Evolutionary conservation across 176 grass and related monocot species (phyloP).

Genomic region (Ampelocalamus luodianensis): DNA sequence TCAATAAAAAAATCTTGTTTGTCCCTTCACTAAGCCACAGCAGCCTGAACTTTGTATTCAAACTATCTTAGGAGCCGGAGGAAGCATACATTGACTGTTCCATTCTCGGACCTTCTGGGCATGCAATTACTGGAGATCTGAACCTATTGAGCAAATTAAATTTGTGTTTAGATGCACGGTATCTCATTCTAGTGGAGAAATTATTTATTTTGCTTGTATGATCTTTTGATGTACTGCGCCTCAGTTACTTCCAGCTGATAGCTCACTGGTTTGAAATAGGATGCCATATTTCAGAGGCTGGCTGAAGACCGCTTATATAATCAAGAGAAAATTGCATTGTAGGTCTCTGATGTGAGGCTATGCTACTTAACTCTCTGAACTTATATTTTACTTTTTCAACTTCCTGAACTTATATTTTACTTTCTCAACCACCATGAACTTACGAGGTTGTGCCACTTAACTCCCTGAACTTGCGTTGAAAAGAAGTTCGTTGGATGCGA

Average conservation of each 20-base stretch:
- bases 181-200: constrained; percentile 91
- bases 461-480: no score
- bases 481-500: no score
- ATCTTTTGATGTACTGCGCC: constrained; percentile 10
- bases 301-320: constrained; percentile 84
- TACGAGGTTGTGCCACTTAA: no score
- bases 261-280: constrained; percentile 51
- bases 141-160: constrained; percentile 66
- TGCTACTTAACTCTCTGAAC: no score
- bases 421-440: no score
- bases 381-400: no score
- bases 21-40: not conserved
- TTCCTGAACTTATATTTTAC: no score
- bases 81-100: constrained; percentile 80
- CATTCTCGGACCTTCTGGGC: constrained; percentile 74
- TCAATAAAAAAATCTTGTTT: not conserved
- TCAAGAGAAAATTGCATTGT: constrained; percentile 15
- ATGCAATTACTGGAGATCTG: constrained; percentile 79
- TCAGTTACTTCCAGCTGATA: not conserved
- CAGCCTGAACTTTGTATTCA: constrained; percentile 32
- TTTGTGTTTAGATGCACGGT: constrained; percentile 75
- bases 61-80: constrained; percentile 55
- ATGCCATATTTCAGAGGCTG: constrained; percentile 97
- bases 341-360: no score
- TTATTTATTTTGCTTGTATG: constrained; percentile 40